Conservation (phyloP, 2,329 filamentous ascomycete genomes). For the Plectosphaerella plurivora region DNA sequence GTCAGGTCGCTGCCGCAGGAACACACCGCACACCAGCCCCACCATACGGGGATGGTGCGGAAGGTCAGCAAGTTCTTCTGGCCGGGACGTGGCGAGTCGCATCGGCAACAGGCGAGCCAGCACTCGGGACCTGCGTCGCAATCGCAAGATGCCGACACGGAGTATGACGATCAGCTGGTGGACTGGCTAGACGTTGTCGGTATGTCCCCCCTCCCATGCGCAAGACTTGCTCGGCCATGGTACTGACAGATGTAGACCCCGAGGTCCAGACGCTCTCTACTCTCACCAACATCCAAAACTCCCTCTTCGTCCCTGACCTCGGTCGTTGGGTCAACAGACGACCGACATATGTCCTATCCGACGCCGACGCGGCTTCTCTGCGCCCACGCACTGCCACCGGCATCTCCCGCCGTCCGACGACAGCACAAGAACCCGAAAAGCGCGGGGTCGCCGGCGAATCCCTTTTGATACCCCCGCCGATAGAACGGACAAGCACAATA, state of each 20-base stretch:
- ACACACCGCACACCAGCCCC: not conserved
- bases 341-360: slow-evolving; percentile 68
- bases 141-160: slow-evolving; percentile 14
- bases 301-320: slow-evolving; percentile 79
- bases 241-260: slow-evolving; percentile 52
- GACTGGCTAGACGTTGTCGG: slow-evolving; percentile 35
- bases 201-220: slow-evolving; percentile 11
- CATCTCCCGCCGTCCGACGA: too few species aligned
- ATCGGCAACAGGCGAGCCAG: not conserved
- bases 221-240: not conserved
- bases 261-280: slow-evolving; percentile 80
- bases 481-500: slow-evolving; percentile 51
- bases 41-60: slow-evolving; percentile 1
- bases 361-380: not conserved
- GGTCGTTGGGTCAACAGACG: slow-evolving; percentile 70
- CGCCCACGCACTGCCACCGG: not conserved
- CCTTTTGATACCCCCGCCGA: slow-evolving; percentile 12
- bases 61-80: slow-evolving; percentile 7
- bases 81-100: slow-evolving; percentile 3
- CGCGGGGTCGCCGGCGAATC: not conserved
- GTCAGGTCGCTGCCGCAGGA: slow-evolving; percentile 14
- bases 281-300: slow-evolving; percentile 86
- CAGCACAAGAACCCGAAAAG: not conserved
- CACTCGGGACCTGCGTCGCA: not conserved
- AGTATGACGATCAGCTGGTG: slow-evolving; percentile 32